A percentile compares a stretch with the other conserved stretches of the same genome.
Evolutionary conservation across 352 stramenopile genomes (phyloP).

Genomic region (Phytophthora tubulina): DNA sequence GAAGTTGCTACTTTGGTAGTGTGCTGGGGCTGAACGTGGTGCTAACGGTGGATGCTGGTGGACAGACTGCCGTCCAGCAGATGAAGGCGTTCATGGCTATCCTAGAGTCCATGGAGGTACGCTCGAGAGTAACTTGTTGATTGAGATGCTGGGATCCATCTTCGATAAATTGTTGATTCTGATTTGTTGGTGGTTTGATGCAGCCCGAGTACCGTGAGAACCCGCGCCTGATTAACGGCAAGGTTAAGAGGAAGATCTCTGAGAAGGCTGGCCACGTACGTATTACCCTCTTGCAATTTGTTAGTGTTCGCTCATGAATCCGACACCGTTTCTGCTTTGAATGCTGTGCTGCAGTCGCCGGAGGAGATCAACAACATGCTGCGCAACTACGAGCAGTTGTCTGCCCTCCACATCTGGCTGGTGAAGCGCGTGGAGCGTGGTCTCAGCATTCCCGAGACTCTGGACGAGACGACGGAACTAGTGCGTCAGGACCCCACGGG

Average conservation of each 20-base stretch:
- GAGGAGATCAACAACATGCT: constrained; percentile 92
- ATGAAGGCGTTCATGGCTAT: constrained; percentile 87
- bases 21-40: background rate
- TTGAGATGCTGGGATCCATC: background rate
- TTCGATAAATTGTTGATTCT: background rate
- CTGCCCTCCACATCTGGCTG: constrained; percentile 79
- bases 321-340: constrained; percentile 8
- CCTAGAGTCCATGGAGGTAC: constrained; percentile 78
- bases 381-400: constrained; percentile 86
- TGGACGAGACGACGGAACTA: constrained; percentile 84
- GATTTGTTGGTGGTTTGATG: background rate
- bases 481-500: constrained; percentile 86
- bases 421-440: constrained; percentile 84
- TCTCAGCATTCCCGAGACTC: constrained; percentile 73
- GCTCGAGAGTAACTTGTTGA: background rate
- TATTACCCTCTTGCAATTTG: constrained; percentile 3
- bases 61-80: constrained; percentile 84
- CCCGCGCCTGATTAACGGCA: constrained; percentile 84
- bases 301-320: background rate
- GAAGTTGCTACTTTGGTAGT: constrained; percentile 1
- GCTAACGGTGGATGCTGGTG: constrained; percentile 14
- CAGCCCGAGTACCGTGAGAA: constrained; percentile 76
- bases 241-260: constrained; percentile 83
- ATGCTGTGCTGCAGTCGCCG: constrained; percentile 47
- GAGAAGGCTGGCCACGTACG: constrained; percentile 86